Evolutionary conservation across 116 monocot genomes (phyloP).

Genomic region (Iris pallida): DNA sequence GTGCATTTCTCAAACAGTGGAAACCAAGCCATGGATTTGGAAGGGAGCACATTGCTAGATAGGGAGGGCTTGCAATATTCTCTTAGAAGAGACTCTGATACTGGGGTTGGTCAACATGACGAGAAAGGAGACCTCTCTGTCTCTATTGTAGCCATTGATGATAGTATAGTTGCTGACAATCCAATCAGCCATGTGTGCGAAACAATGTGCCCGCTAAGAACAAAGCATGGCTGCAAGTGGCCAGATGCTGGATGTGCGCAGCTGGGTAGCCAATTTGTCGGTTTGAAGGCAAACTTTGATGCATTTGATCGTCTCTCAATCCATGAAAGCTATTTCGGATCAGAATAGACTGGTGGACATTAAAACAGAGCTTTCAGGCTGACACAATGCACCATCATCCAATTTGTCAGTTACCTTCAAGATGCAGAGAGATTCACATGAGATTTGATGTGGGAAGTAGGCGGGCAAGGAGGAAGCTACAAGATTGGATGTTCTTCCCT

Average conservation of each 20-base stretch:
- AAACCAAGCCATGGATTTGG: constrained; percentile 15
- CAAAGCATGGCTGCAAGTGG: constrained; percentile 85
- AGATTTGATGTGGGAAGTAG: no score
- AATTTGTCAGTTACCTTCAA: no score
- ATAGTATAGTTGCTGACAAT: constrained; percentile 30
- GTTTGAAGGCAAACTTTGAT: constrained; percentile 85
- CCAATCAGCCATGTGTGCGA: constrained; percentile 46
- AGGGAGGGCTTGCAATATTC: constrained; percentile 11
- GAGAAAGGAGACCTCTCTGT: constrained; percentile 49
- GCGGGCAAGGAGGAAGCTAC: no score
- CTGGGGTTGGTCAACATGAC: constrained; percentile 12
- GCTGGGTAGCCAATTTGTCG: constrained; percentile 80
- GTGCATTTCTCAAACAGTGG: constrained; percentile 55
- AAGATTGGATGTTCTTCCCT: no score
- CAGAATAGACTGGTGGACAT: constrained; percentile 19
- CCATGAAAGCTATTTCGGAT: constrained; percentile 71
- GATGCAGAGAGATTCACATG: no score
- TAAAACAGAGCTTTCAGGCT: no score
- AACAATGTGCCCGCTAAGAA: constrained; percentile 67
- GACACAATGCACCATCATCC: no score
- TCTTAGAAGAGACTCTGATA: constrained; percentile 12
- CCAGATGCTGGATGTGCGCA: constrained; percentile 79
- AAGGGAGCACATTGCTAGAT: constrained; percentile 20
- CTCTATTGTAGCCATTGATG: constrained; percentile 58
- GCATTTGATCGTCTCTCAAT: constrained; percentile 88